A percentile compares a stretch with the other conserved stretches of the same genome.
Evolutionary conservation across 768 basidiomycete genomes (phyloP).

Genomic region (Termitomyces sp.): DNA sequence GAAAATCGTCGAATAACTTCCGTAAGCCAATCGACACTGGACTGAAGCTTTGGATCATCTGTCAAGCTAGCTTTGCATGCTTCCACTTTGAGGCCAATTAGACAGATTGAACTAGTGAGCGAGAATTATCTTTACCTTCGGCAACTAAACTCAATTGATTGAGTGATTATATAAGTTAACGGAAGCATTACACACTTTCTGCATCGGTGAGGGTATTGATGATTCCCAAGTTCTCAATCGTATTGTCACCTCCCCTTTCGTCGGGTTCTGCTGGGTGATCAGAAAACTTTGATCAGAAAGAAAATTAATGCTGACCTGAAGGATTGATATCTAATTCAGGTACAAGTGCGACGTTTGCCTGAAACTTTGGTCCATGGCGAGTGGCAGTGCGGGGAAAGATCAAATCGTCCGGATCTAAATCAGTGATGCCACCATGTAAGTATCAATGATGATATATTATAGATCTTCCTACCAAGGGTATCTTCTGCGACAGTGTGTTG

Average conservation of each 20-base stretch:
- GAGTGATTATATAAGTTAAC: slow-evolving; percentile 19
- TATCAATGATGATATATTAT: slow-evolving; percentile 8
- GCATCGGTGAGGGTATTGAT: slow-evolving; percentile 61
- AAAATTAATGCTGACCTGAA: slow-evolving; percentile 28
- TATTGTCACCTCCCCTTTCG: slow-evolving; percentile 65
- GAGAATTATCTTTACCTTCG: slow-evolving; percentile 42
- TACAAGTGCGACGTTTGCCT: slow-evolving; percentile 54
- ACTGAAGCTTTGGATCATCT: slow-evolving; percentile 45
- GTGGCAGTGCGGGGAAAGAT: slow-evolving; percentile 94
- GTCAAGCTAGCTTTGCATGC: slow-evolving; percentile 56
- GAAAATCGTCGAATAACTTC: slow-evolving; percentile 73
- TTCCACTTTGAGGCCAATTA: slow-evolving; percentile 49
- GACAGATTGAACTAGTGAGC: not conserved
- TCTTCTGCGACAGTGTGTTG: slow-evolving; percentile 91
- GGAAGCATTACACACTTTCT: slow-evolving; percentile 51
- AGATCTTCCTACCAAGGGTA: slow-evolving; percentile 63
- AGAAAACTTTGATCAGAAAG: not conserved
- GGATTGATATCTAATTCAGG: slow-evolving; percentile 38
- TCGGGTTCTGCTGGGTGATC: slow-evolving; percentile 43
- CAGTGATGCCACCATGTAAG: not conserved
- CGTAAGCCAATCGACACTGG: slow-evolving; percentile 78
- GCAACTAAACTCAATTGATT: slow-evolving; percentile 35
- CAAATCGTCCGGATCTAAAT: slow-evolving; percentile 88
- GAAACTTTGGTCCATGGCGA: slow-evolving; percentile 85
- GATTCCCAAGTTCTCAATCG: slow-evolving; percentile 67